A percentile compares a stretch with the other conserved stretches of the same genome.
Evolutionary conservation across 1,284 basidiomycete genomes (phyloP).

Genomic region (Fomitiporia mediterranea): DNA sequence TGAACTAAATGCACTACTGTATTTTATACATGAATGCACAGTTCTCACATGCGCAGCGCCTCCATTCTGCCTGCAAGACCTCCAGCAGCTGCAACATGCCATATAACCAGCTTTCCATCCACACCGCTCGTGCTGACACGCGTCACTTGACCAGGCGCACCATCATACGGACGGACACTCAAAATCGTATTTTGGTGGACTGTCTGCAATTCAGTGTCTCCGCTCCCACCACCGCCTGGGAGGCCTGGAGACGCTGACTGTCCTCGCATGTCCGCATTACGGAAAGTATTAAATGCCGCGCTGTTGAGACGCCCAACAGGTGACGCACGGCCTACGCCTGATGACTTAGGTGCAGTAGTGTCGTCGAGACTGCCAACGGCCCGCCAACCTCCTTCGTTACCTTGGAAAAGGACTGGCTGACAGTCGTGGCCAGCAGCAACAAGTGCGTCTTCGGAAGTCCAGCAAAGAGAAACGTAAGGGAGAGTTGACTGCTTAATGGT

Average conservation of each 20-base stretch:
- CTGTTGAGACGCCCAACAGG: conserved; percentile 84
- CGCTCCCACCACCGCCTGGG: conserved; percentile 33
- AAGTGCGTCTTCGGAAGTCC: conserved; percentile 76
- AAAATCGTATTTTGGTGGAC: conserved; percentile 99
- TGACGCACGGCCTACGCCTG: conserved; percentile 37
- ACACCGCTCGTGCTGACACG: conserved; percentile 91
- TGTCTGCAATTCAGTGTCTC: conserved; percentile 77
- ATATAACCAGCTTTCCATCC: conserved; percentile 91
- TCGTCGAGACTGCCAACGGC: conserved; percentile 83
- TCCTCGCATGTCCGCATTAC: conserved; percentile 87
- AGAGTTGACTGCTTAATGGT: conserved; percentile 73
- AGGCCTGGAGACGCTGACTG: conserved; percentile 44
- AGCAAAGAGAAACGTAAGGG: conserved; percentile 80
- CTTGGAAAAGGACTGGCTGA: conserved; percentile 86
- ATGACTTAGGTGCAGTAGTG: conserved; percentile 47
- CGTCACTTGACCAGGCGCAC: conserved; percentile 54
- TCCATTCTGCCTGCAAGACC: conserved; percentile 37
- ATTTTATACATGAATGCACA: not conserved
- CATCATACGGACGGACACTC: conserved; percentile 75
- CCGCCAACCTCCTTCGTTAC: conserved; percentile 69
- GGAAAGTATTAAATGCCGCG: conserved; percentile 95
- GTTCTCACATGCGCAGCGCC: conserved; percentile 45
- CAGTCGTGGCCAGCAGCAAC: conserved; percentile 98
- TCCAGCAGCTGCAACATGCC: conserved; percentile 64
- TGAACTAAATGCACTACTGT: not conserved